phyloP scores from a whole-genome alignment of 179 eudicot genomes.

The Silene noctiflora region DNA sequence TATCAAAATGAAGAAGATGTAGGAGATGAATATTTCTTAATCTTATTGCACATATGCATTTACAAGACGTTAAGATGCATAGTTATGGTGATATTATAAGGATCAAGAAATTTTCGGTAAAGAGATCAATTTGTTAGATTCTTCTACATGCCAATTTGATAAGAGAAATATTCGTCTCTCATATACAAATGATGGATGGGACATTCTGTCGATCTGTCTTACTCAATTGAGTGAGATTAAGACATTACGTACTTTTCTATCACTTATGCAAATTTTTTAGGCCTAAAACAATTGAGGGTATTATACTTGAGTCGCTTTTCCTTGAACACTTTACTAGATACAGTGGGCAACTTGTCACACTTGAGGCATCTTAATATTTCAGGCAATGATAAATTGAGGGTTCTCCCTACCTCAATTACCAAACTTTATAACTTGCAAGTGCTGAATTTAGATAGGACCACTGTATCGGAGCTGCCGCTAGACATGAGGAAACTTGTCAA shows the following conservation, averaged over 20 bases:
- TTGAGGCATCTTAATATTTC: constrained; percentile 21
- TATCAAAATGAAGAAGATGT: background rate
- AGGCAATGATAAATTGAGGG: background rate
- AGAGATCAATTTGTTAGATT: background rate
- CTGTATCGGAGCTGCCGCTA: background rate
- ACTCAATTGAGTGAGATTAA: constrained; percentile 18
- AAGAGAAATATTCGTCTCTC: background rate
- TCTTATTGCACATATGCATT: constrained; percentile 5
- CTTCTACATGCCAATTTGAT: background rate
- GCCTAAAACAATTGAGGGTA: background rate
- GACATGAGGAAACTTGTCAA: background rate
- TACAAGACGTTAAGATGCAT: background rate
- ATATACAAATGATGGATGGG: too few species aligned
- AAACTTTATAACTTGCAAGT: constrained; percentile 6
- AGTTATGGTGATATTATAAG: background rate
- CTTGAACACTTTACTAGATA: background rate
- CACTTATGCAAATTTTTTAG: background rate
- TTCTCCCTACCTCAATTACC: constrained; percentile 4
- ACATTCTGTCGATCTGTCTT: background rate
- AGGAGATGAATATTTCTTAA: constrained; percentile 3
- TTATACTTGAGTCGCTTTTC: background rate
- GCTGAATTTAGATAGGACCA: background rate
- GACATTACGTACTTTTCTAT: background rate
- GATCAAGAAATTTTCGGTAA: background rate
- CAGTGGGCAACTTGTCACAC: constrained; percentile 3